Percentiles rank a stretch among this genome's conserved stretches.
Conservation (phyloP, 345 rosid species). For the Populus deltoides region DNA sequence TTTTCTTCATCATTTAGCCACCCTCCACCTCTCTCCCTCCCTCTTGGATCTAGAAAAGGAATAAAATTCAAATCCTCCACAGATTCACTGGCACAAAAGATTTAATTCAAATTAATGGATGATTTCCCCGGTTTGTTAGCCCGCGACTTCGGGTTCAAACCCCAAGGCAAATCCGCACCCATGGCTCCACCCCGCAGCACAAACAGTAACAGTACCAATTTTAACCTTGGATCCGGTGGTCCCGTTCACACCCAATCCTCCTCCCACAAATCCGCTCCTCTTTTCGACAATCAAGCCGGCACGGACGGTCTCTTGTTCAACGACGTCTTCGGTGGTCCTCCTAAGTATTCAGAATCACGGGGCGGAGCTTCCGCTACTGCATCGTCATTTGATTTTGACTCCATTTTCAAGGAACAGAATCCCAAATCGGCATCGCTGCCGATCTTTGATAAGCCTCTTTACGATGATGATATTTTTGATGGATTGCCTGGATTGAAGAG, state of each 20-base stretch:
- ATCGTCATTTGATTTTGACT: constrained; percentile 44
- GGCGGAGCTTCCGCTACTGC: constrained; percentile 28
- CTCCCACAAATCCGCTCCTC: constrained; percentile 26
- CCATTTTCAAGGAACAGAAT: constrained; percentile 43
- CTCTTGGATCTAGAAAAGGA: neutral
- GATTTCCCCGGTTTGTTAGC: constrained; percentile 60
- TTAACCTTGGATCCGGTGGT: constrained; percentile 37
- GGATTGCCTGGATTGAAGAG: constrained; percentile 61
- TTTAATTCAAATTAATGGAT: constrained; percentile 40
- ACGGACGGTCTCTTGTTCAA: constrained; percentile 34
- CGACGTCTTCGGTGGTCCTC: constrained; percentile 56
- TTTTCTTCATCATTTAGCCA: neutral
- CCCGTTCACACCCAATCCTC: constrained; percentile 13
- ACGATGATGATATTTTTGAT: constrained; percentile 65
- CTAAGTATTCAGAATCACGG: constrained; percentile 41
- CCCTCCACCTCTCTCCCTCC: neutral
- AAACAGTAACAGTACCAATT: neutral
- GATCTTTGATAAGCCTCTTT: constrained; percentile 65
- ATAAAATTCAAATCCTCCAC: neutral
- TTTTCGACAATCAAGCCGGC: constrained; percentile 47
- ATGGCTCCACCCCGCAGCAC: constrained; percentile 53
- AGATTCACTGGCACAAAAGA: neutral
- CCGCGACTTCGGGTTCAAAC: constrained; percentile 64
- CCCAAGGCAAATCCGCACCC: constrained; percentile 74
- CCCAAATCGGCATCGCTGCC: constrained; percentile 39